These are phyloP conservation scores for Malus hybrid DNA, from an alignment of 331 rosid species.

Conservation along the genomic window DNA sequence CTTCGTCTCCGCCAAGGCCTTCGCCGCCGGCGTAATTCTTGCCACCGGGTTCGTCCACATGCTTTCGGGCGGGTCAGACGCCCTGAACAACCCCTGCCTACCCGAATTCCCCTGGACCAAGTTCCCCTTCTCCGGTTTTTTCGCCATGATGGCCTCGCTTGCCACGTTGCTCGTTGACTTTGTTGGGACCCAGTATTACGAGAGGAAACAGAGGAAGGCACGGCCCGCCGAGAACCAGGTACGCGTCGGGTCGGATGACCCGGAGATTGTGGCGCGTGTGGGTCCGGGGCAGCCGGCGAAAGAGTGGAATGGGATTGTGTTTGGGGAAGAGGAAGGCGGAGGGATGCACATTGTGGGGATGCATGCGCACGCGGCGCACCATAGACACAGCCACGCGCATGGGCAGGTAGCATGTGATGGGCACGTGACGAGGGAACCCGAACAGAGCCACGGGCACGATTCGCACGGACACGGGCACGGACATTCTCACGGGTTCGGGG, in stretches of 20 bases:
- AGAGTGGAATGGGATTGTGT: slow-evolving; percentile 40
- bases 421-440: slow-evolving; percentile 8
- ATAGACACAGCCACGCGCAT: slow-evolving; percentile 62
- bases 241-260: slow-evolving; percentile 37
- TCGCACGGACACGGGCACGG: slow-evolving; percentile 13
- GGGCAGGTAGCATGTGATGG: slow-evolving; percentile 65
- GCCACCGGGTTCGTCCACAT: slow-evolving; percentile 94
- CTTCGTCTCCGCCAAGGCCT: slow-evolving; percentile 73
- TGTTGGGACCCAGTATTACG: slow-evolving; percentile 85
- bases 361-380: slow-evolving; percentile 94
- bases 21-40: slow-evolving; percentile 91
- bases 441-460: slow-evolving; percentile 4
- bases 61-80: slow-evolving; percentile 47
- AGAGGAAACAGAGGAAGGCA: slow-evolving; percentile 53
- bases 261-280: slow-evolving; percentile 21
- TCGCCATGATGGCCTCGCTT: slow-evolving; percentile 81
- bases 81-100: slow-evolving; percentile 53
- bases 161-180: slow-evolving; percentile 79
- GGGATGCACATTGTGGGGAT: slow-evolving; percentile 99
- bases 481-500: slow-evolving; percentile 37
- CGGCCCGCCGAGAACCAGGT: slow-evolving; percentile 24
- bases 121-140: slow-evolving; percentile 81
- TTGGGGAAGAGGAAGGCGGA: slow-evolving; percentile 88
- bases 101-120: slow-evolving; percentile 74
- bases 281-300: slow-evolving; percentile 7